phyloP scores from a whole-genome alignment of 306 rosid species.

The Sophora flavescens region DNA sequence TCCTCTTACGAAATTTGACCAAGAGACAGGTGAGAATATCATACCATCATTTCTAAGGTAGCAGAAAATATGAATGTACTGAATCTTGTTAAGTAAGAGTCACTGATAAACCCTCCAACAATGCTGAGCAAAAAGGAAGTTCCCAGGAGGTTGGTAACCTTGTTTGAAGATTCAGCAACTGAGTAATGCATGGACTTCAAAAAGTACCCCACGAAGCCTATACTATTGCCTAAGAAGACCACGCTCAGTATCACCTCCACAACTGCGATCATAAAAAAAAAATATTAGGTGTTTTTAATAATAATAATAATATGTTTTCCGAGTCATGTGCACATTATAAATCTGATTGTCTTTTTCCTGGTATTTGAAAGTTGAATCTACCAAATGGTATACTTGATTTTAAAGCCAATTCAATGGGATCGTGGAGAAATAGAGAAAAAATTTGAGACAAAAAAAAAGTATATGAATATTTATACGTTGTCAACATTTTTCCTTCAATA shows the following conservation, averaged over 20 bases:
- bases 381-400: too few species aligned
- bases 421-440: too few species aligned
- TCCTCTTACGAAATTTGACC: neutral
- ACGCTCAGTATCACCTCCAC: constrained; percentile 44
- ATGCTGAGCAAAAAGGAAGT: constrained; percentile 50
- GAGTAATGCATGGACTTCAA: constrained; percentile 52
- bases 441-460: too few species aligned
- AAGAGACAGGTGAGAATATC: neutral
- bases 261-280: constrained; percentile 33
- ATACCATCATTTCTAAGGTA: constrained; percentile 42
- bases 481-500: too few species aligned
- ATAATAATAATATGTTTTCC: too few species aligned
- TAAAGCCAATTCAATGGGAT: too few species aligned
- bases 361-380: too few species aligned
- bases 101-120: constrained; percentile 53
- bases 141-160: constrained; percentile 57
- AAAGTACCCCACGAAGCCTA: constrained; percentile 45
- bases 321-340: too few species aligned
- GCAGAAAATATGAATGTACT: constrained; percentile 40
- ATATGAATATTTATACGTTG: too few species aligned
- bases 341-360: too few species aligned
- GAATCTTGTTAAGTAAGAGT: constrained; percentile 53
- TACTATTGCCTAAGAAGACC: constrained; percentile 46
- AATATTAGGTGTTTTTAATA: too few species aligned
- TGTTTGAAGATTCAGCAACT: constrained; percentile 50